A percentile compares a stretch with the other conserved stretches of the same genome.
phyloP scores from a whole-genome alignment of 192 early-diverging fungal species.

The Spizellomyces sp. region DNA sequence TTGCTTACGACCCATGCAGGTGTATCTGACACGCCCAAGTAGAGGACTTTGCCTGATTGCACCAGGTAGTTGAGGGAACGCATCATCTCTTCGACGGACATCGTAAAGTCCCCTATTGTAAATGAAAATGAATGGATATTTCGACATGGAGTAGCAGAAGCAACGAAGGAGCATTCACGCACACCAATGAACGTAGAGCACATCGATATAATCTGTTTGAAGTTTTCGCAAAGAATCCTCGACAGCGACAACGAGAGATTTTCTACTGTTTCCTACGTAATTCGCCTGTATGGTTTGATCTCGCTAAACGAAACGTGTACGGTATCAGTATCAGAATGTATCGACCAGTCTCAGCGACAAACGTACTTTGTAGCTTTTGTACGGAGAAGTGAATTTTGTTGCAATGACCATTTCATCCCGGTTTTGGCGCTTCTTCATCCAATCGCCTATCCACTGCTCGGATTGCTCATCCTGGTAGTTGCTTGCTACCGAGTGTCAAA shows the following conservation, averaged over 20 bases:
- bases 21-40: constrained; percentile 24
- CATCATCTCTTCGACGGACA: constrained; percentile 21
- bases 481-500: background rate
- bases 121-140: too few species aligned
- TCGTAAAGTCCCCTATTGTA: constrained; percentile 13
- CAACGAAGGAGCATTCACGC: background rate
- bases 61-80: constrained; percentile 26
- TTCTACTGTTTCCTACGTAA: constrained; percentile 7
- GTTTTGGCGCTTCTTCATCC: constrained; percentile 29
- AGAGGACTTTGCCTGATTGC: constrained; percentile 20
- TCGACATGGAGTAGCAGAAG: too few species aligned
- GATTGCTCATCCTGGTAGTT: constrained; percentile 24
- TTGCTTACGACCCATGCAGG: constrained; percentile 27
- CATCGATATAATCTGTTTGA: constrained; percentile 14
- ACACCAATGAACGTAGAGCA: constrained; percentile 2
- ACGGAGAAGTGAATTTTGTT: constrained; percentile 23
- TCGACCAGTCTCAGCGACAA: too few species aligned
- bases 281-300: constrained; percentile 13
- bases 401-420: constrained; percentile 31
- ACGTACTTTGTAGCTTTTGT: background rate
- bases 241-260: background rate
- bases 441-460: constrained; percentile 28
- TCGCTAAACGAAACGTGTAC: background rate
- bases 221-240: constrained; percentile 21
- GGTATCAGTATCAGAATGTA: background rate